These are phyloP conservation scores for Pseudocercospora fuligena DNA, from an alignment of 2,329 filamentous ascomycete genomes.

Conservation along the genomic window DNA sequence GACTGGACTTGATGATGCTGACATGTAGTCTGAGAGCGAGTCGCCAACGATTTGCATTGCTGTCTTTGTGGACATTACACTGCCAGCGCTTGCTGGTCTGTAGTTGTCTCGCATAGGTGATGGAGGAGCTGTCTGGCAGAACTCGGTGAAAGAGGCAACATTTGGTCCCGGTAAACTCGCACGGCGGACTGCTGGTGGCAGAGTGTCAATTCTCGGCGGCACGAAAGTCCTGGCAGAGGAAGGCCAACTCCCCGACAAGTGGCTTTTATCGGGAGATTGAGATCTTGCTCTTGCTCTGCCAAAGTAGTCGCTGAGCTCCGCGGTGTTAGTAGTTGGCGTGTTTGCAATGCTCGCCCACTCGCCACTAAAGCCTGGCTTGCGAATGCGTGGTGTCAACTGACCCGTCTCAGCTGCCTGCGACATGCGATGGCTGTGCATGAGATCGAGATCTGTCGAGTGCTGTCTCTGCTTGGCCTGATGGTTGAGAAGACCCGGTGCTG, in stretches of 20 bases:
- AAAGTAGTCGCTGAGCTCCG: slow-evolving; percentile 20
- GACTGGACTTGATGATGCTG: slow-evolving; percentile 10
- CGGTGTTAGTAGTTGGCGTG: background rate
- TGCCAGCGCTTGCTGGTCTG: slow-evolving; percentile 11
- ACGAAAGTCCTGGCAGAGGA: slow-evolving; percentile 16
- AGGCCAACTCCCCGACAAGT: background rate
- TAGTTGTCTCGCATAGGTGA: slow-evolving; percentile 25
- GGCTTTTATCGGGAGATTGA: slow-evolving; percentile 10
- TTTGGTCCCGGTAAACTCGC: slow-evolving; percentile 36
- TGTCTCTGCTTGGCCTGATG: slow-evolving; percentile 24
- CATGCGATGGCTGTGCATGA: slow-evolving; percentile 53
- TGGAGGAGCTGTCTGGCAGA: slow-evolving; percentile 37
- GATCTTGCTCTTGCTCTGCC: slow-evolving; percentile 9
- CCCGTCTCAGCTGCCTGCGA: slow-evolving; percentile 58
- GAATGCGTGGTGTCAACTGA: slow-evolving; percentile 44
- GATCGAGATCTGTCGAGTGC: slow-evolving; percentile 37
- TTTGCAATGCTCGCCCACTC: slow-evolving; percentile 23
- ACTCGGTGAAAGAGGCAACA: slow-evolving; percentile 39
- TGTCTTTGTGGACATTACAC: slow-evolving; percentile 3
- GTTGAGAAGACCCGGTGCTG: slow-evolving; percentile 34
- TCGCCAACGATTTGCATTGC: slow-evolving; percentile 17
- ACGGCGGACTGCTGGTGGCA: slow-evolving; percentile 35
- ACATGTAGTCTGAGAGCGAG: slow-evolving; percentile 11
- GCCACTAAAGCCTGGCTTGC: slow-evolving; percentile 26
- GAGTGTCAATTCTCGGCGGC: slow-evolving; percentile 31